phyloP scores from a whole-genome alignment of 2,329 filamentous ascomycete species.

The Penicillium glabrum region DNA sequence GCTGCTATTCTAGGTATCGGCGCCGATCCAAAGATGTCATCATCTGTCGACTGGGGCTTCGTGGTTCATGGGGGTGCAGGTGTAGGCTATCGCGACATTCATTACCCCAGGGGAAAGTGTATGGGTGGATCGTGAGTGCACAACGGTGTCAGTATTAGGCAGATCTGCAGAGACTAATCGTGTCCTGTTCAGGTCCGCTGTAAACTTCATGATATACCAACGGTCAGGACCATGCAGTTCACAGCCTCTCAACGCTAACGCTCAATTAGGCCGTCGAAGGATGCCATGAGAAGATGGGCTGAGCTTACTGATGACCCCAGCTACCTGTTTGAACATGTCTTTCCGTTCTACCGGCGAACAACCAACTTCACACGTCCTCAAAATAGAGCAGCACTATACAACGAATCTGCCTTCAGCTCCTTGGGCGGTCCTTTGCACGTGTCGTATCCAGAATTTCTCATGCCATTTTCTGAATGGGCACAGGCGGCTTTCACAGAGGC shows the following conservation, averaged over 20 bases:
- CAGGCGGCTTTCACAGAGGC: slow-evolving; percentile 39
- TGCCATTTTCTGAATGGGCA: slow-evolving; percentile 41
- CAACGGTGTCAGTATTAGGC: neutral
- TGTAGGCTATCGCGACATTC: slow-evolving; percentile 42
- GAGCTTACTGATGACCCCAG: slow-evolving; percentile 31
- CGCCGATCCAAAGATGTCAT: slow-evolving; percentile 27
- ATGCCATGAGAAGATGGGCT: slow-evolving; percentile 34
- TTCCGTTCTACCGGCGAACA: slow-evolving; percentile 32
- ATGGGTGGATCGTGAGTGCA: slow-evolving; percentile 30
- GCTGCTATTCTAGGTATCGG: slow-evolving; percentile 24
- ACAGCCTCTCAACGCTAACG: neutral
- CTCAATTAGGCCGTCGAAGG: slow-evolving; percentile 22
- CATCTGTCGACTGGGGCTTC: slow-evolving; percentile 53
- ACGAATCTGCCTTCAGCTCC: slow-evolving; percentile 29
- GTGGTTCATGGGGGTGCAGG: slow-evolving; percentile 48
- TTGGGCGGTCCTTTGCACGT: slow-evolving; percentile 42
- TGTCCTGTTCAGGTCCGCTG: slow-evolving; percentile 23
- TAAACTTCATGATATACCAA: slow-evolving; percentile 38
- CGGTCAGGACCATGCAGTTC: slow-evolving; percentile 11
- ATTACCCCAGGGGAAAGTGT: slow-evolving; percentile 31
- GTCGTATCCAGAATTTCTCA: slow-evolving; percentile 42
- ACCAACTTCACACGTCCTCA: slow-evolving; percentile 28
- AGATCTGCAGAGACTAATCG: neutral
- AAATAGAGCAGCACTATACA: slow-evolving; percentile 17
- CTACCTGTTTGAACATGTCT: slow-evolving; percentile 31